phyloP scores from a whole-genome alignment of 768 basidiomycete genomes.

The Auricularia sp. region DNA sequence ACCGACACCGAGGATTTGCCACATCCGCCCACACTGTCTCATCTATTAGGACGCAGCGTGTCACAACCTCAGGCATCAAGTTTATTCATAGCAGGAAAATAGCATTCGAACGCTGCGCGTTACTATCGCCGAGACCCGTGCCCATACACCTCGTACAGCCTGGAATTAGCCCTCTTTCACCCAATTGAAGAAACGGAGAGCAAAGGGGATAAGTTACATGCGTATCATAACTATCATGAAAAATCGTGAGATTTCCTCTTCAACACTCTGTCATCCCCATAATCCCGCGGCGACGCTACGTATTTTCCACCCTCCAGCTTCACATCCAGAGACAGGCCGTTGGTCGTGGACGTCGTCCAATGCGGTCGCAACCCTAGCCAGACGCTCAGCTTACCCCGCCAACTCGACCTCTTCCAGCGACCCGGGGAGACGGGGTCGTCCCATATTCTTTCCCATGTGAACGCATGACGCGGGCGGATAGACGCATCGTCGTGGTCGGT shows the following conservation, averaged over 20 bases:
- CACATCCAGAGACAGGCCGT: slow-evolving; percentile 54
- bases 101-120: too few species aligned
- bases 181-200: too few species aligned
- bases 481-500: slow-evolving; percentile 58
- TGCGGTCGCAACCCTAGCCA: slow-evolving; percentile 62
- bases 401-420: slow-evolving; percentile 26
- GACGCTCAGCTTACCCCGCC: slow-evolving; percentile 45
- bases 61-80: too few species aligned
- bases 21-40: too few species aligned
- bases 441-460: slow-evolving; percentile 63
- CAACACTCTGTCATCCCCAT: neutral
- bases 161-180: too few species aligned
- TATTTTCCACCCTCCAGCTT: slow-evolving; percentile 47
- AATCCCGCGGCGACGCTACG: slow-evolving; percentile 27
- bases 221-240: neutral
- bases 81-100: too few species aligned
- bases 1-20: too few species aligned
- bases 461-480: slow-evolving; percentile 51
- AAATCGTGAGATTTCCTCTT: neutral
- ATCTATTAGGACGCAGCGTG: too few species aligned
- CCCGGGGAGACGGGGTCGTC: slow-evolving; percentile 39
- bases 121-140: too few species aligned
- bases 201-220: neutral
- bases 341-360: slow-evolving; percentile 43
- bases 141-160: too few species aligned